phyloP scores from a whole-genome alignment of 768 basidiomycete genomes.

The Lactifluus pinguis region DNA sequence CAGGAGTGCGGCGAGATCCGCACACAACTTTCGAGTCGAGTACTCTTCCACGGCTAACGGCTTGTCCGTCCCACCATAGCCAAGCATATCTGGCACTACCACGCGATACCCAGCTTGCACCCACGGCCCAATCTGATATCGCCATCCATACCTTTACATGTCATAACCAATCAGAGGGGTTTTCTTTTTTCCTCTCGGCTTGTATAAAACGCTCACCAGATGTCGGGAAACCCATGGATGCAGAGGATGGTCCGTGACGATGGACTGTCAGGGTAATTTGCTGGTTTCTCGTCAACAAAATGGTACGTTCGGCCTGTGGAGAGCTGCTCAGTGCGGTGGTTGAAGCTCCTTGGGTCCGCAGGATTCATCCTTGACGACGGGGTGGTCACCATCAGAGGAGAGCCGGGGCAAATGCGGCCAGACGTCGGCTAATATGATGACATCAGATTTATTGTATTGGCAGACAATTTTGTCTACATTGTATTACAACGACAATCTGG shows the following conservation, averaged over 20 bases:
- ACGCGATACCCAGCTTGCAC: slow-evolving; percentile 33
- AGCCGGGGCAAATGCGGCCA: no score
- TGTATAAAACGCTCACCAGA: slow-evolving; percentile 27
- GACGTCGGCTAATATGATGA: neutral
- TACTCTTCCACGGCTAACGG: slow-evolving; percentile 26
- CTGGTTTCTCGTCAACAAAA: slow-evolving; percentile 62
- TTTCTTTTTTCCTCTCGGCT: neutral
- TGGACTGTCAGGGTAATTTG: slow-evolving; percentile 29
- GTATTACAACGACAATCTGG: no score
- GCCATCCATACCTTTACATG: slow-evolving; percentile 29
- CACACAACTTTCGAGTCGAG: slow-evolving; percentile 20
- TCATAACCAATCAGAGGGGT: neutral
- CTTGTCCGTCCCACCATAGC: slow-evolving; percentile 38
- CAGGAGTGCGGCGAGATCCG: slow-evolving; percentile 30
- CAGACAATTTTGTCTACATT: no score
- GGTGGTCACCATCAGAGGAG: no score
- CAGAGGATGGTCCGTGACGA: slow-evolving; percentile 50
- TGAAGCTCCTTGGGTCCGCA: slow-evolving; percentile 34
- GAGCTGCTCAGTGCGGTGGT: slow-evolving; percentile 42
- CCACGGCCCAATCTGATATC: slow-evolving; percentile 32
- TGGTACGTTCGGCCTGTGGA: slow-evolving; percentile 59
- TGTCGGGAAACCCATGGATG: slow-evolving; percentile 75
- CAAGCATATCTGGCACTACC: slow-evolving; percentile 41
- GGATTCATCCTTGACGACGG: slow-evolving; percentile 25
- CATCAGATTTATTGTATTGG: no score